phyloP scores from a whole-genome alignment of 495 filamentous ascomycete species.

The Trichoderma gamsii region DNA sequence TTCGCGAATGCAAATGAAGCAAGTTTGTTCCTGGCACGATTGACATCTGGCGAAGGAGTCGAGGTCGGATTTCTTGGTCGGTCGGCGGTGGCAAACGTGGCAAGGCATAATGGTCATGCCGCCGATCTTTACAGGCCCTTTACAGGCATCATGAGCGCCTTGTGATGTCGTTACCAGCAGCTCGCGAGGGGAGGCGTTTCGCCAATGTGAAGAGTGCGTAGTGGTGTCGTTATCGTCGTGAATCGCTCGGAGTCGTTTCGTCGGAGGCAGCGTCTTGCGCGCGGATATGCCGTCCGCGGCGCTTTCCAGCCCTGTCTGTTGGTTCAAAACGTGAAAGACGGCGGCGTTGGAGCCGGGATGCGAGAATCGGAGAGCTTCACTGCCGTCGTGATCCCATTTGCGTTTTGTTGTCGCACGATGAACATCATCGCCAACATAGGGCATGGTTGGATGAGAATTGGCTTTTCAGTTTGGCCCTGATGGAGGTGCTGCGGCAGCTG shows the following conservation, averaged over 20 bases:
- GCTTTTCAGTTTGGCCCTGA: not conserved
- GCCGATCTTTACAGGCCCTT: not conserved
- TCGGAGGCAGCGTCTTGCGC: not conserved
- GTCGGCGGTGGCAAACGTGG: conserved; percentile 44
- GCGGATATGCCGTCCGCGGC: not conserved
- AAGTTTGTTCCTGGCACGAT: conserved; percentile 41
- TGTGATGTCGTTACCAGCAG: not conserved
- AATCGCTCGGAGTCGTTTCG: not conserved
- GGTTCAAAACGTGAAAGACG: not conserved
- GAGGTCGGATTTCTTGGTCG: conserved; percentile 42
- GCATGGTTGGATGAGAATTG: not conserved
- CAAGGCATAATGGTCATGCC: conserved; percentile 33
- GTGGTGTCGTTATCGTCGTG: not conserved
- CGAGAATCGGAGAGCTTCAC: not conserved
- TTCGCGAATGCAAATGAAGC: conserved; percentile 43
- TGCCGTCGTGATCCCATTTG: conserved; percentile 1
- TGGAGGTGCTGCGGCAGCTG: not conserved
- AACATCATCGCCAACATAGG: not conserved
- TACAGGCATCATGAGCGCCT: not conserved
- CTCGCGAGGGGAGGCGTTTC: not conserved
- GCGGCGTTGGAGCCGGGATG: not conserved
- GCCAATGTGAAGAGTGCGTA: not conserved
- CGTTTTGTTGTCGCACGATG: not conserved
- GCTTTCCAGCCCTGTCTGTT: not conserved
- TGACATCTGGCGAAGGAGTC: conserved; percentile 43